These are phyloP conservation scores for Cutaneotrichosporon sp. DNA, from an alignment of 1,284 basidiomycete genomes.

Conservation along the genomic window DNA sequence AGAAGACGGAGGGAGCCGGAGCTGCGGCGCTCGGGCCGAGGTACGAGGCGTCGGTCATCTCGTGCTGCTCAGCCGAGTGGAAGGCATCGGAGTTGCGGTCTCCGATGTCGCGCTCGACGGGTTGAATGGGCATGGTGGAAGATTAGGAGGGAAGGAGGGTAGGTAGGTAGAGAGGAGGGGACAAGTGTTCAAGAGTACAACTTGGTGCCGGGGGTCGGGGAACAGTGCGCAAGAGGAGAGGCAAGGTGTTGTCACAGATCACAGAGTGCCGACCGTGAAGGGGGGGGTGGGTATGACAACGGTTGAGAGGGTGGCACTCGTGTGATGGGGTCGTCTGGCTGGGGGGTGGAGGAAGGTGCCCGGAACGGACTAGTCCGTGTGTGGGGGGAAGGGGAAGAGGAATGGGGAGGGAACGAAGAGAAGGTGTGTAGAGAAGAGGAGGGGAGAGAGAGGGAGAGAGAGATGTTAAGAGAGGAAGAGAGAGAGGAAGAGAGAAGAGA, in stretches of 20 bases:
- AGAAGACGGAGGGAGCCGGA: slow-evolving; percentile 41
- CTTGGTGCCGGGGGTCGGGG: background rate
- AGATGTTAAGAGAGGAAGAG: background rate
- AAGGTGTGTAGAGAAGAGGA: background rate
- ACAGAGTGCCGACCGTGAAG: background rate
- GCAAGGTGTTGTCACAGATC: background rate
- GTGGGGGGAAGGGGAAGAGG: background rate
- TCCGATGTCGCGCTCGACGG: slow-evolving; percentile 7
- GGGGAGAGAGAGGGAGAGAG: background rate
- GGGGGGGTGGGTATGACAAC: background rate
- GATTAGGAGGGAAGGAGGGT: background rate
- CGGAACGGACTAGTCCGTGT: background rate
- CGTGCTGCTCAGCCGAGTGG: slow-evolving; percentile 1
- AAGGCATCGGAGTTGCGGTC: slow-evolving; percentile 10
- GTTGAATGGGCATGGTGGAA: slow-evolving; percentile 4
- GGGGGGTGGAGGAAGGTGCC: background rate
- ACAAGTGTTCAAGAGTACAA: background rate
- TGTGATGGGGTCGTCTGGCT: background rate
- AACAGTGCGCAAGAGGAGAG: background rate
- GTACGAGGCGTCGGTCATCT: slow-evolving; percentile 8
- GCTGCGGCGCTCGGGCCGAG: slow-evolving; percentile 14
- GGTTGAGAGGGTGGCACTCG: background rate
- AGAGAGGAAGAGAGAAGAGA: background rate
- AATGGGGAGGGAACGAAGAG: background rate
- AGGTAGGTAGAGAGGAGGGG: background rate